Base-by-base conservation (phyloP, 2,329 filamentous ascomycete species). In the Botrytis hyacinthi region DNA sequence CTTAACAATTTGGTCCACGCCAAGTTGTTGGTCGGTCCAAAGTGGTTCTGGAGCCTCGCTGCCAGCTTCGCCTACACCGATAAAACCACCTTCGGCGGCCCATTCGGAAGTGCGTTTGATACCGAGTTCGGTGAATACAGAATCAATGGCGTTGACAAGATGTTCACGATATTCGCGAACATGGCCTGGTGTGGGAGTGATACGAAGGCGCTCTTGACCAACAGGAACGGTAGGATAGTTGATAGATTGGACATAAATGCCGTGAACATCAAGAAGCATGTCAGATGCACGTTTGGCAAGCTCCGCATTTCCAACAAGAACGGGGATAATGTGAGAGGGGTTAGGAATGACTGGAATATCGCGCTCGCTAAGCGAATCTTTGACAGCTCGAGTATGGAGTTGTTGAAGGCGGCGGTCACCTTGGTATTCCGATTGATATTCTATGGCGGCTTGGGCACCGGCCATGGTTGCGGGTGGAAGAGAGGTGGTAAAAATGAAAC, bases 401-500 rank as follows among this genome's bases (percentile, higher is more conserved):
- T 99, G 96, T 84, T 99, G 96, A 67, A 98, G 90, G 72, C 92
- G 89, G 71, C 96, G 92, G 83, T 99, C 96, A 73, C 93, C 93
- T 78, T 92, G 89, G 82, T 97, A 92, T 69, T 86, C 86, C 85
- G 93, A 92, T 83, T 98, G 96, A 82, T 98, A 98, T 81, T 98
- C 93, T 79, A 99, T 98, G 51, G 96, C 94, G 1, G 93, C 87
- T 82, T 91, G 90, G 35, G 96, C 96, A 72, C 96, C 96, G 32
- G 96, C 95, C 96, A 99, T 99, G 76, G 94, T 97, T 22, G 96
- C 94, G 0, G 96, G 96, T 6, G 96, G 96, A 20, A 99, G 90
- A 16, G 95, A 97, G 8, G 96, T 99, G 65, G 96, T 99, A 86
- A 99, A 99, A 83, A 99, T 99, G 85, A 99, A 99, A 42, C 96